Evolutionary conservation across 108 stramenopile species (phyloP), one percentile per base, ranked within the genome.

Genomic region (Skeletonema potamos): DNA sequence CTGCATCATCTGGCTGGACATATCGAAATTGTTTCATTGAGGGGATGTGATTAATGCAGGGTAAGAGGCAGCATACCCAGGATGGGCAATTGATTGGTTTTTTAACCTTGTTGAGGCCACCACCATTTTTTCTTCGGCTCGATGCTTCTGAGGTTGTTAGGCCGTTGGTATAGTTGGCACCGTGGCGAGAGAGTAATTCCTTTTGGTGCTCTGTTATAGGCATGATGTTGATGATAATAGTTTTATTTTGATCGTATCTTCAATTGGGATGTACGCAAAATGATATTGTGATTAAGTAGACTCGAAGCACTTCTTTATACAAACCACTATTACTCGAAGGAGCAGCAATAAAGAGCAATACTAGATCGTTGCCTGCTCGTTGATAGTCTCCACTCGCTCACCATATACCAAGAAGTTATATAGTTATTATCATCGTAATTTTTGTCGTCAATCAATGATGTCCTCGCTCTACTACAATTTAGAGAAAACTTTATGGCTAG

Each of bases 1-100:
- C 92, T 20, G 94, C 94, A 72, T 95, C 94, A 27, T 92, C 92
- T 10, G 94, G 91, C 63, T 87, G 74, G 15, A 92, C 77, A 18
- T 67, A 36, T 18, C 79, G 75, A 66, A 90, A 92, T 58, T 82
- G 74, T 73, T 91, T 91, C 87, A 92, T 92, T 28, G 86, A 86
- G 5, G 87, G 87, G 43, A 91, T 68, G 60, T 84, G 79, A 30
- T 89, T 89, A 57, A 95, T 92, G 73, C 94, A 95, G 5, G 94
- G 94, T 17, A 95, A 54, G 27, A 95, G 72, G 62, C 82, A 79
- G 64, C 94, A 95, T 4, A 88, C 73, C 92, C 91, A 92, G 27
- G 84, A 82, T 0, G 94, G 94, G 61, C 91, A 92, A 46, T 92
- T 81, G 33, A 91, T 67, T 4, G 94, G 94, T 3, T 87, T 86